Conservation (phyloP, 495 filamentous ascomycete genomes). For the Annulohypoxylon bovei region DNA sequence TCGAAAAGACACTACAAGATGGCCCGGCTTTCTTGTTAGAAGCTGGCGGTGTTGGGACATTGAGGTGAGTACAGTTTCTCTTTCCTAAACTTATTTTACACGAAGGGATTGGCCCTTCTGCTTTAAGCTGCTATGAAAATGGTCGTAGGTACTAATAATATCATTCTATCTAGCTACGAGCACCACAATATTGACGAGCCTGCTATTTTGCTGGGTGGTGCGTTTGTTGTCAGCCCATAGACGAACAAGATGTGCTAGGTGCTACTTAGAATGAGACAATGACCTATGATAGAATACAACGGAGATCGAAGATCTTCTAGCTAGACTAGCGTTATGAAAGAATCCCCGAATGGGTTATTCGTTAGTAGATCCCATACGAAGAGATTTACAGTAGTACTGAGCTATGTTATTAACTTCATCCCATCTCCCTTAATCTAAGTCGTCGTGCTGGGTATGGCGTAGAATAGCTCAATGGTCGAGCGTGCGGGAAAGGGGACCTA, state of each 20-base stretch:
- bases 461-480: too few species aligned
- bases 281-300: not conserved
- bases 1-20: conserved; percentile 70
- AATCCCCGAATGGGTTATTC: too few species aligned
- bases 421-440: too few species aligned
- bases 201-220: conserved; percentile 73
- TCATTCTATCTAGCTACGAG: conserved; percentile 63
- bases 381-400: too few species aligned
- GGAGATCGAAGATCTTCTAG: not conserved
- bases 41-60: conserved; percentile 84
- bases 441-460: too few species aligned
- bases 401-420: too few species aligned
- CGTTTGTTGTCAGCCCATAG: conserved; percentile 62
- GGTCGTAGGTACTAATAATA: conserved; percentile 32
- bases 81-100: not conserved
- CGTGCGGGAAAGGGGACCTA: too few species aligned
- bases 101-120: not conserved
- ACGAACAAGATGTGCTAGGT: not conserved
- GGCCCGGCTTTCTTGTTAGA: conserved; percentile 76
- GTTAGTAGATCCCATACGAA: too few species aligned
- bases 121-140: not conserved
- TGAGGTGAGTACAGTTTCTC: conserved; percentile 62
- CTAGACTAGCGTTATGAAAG: too few species aligned
- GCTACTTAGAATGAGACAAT: not conserved
- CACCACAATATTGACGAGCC: conserved; percentile 73